A percentile compares a stretch with the other conserved stretches of the same genome.
These are phyloP conservation scores for Dothistroma pini DNA, from an alignment of 2,329 filamentous ascomycete species.

Conservation along the genomic window DNA sequence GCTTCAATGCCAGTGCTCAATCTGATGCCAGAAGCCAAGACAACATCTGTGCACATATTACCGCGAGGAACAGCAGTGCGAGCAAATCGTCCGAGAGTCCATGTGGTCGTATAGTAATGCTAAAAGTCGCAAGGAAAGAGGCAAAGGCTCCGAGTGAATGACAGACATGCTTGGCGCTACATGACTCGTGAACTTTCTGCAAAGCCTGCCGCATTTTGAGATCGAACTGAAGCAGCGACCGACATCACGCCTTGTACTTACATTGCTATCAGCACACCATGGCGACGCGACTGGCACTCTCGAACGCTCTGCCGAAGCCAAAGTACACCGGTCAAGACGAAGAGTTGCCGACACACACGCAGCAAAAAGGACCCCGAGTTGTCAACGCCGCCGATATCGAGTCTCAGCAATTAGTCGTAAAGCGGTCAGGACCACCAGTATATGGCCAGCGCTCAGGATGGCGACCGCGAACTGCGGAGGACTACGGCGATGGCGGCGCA, in stretches of 20 bases:
- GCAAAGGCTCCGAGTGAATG: not conserved
- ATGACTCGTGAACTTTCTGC: not conserved
- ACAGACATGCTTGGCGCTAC: not conserved
- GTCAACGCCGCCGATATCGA: conserved; percentile 76
- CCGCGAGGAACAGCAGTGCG: not conserved
- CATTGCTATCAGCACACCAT: conserved; percentile 13
- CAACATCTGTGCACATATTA: not conserved
- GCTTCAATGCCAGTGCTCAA: not conserved
- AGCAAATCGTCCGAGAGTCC: not conserved
- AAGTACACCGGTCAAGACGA: conserved; percentile 90
- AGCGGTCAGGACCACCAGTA: conserved; percentile 77
- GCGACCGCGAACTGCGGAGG: conserved; percentile 82
- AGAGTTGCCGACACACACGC: conserved; percentile 66
- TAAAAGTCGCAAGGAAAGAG: not conserved
- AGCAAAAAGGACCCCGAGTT: conserved; percentile 77
- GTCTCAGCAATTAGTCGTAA: conserved; percentile 78
- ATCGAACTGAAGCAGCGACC: not conserved
- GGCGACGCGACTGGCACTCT: conserved; percentile 54
- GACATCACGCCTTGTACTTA: not conserved
- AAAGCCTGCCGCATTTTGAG: not conserved
- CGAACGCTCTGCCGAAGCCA: conserved; percentile 78
- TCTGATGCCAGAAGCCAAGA: not conserved
- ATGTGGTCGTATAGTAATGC: not conserved
- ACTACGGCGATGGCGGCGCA: conserved; percentile 93
- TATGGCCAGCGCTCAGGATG: conserved; percentile 87